Evolutionary conservation across 306 rosid genomes (phyloP).

Genomic region (Corylus heterophylla): DNA sequence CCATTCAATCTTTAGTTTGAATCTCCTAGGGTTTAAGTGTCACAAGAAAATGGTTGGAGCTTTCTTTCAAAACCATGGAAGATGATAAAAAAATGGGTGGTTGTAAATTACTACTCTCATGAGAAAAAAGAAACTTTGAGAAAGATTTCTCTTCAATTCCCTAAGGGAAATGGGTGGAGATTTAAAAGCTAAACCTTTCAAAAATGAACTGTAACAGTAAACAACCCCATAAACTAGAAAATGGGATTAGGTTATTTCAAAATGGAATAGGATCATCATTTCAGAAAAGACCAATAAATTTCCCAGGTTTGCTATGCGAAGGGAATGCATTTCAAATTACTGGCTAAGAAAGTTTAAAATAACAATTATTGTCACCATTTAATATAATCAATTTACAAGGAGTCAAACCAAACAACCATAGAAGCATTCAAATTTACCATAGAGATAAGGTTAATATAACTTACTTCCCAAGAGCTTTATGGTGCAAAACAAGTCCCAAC

Average conservation of each 20-base stretch:
- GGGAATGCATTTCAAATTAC: too few relatives aligned
- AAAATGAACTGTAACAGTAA: neutral
- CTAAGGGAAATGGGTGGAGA: neutral
- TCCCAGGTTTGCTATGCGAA: neutral
- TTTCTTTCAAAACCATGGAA: neutral
- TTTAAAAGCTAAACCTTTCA: too few relatives aligned
- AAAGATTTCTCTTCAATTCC: neutral
- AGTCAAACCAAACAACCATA: neutral
- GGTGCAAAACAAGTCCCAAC: conserved; percentile 81
- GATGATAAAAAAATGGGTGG: neutral
- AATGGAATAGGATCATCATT: neutral
- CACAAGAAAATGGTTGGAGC: neutral
- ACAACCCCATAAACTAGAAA: neutral
- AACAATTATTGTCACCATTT: neutral
- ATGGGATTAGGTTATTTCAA: neutral
- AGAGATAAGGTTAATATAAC: conserved; percentile 29
- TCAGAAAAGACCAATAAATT: neutral
- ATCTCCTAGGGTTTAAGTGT: neutral
- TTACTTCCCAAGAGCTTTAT: conserved; percentile 93
- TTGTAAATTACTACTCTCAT: neutral
- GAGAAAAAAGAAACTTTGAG: neutral
- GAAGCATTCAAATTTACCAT: neutral
- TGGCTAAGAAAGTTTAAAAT: too few relatives aligned
- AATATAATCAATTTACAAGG: neutral
- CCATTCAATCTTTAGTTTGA: neutral